Evolutionary conservation across 2,329 filamentous ascomycete genomes (phyloP).

Genomic region (Daldinia sp.): DNA sequence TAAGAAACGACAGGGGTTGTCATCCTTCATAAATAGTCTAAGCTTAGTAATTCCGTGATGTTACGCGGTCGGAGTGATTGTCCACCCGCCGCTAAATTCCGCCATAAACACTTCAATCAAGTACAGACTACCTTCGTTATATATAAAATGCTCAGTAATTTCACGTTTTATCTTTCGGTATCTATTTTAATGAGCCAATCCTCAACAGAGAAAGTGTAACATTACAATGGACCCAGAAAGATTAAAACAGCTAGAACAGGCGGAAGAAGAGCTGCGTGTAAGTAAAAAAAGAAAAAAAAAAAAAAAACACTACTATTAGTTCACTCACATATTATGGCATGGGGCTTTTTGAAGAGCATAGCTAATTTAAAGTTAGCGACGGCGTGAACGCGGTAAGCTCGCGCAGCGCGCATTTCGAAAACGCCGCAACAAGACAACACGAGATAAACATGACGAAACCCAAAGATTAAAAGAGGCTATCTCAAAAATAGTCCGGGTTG

Average conservation of each 20-base stretch:
- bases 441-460: conserved; percentile 43
- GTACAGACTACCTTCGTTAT: neutral
- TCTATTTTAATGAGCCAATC: neutral
- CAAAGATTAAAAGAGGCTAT: conserved; percentile 43
- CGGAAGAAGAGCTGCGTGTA: conserved; percentile 31
- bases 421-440: conserved; percentile 44
- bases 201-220: neutral
- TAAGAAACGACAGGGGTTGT: neutral
- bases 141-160: neutral
- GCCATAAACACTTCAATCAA: neutral
- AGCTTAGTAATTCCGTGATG: conserved; percentile 7
- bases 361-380: conserved; percentile 42
- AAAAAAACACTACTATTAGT: neutral
- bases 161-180: neutral
- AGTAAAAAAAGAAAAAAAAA: neutral
- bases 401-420: conserved; percentile 52
- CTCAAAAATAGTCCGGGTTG: conserved; percentile 37
- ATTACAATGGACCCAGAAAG: conserved; percentile 30
- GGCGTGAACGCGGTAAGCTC: conserved; percentile 50
- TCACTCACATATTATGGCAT: neutral
- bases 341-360: neutral
- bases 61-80: conserved; percentile 1
- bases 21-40: neutral
- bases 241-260: conserved; percentile 28
- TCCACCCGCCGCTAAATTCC: neutral